A percentile compares a stretch with the other conserved stretches of the same genome.
These are phyloP conservation scores for Sclerotinia trifoliorum DNA, from an alignment of 2,329 filamentous ascomycete species.

Conservation along the genomic window DNA sequence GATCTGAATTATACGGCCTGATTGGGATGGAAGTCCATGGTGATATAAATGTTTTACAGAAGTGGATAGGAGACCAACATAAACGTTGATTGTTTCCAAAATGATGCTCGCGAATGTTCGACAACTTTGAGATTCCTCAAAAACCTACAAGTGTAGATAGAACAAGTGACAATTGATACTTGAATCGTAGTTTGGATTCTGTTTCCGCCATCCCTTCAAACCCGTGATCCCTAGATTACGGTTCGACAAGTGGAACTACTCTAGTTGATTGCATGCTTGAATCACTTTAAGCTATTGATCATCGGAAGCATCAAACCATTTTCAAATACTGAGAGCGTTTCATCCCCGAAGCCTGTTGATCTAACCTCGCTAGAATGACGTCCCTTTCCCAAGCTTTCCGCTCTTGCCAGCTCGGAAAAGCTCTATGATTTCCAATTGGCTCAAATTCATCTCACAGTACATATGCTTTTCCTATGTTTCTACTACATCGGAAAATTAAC, in stretches of 20 bases:
- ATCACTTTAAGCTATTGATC: not conserved
- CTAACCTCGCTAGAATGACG: not conserved
- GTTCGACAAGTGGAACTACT: not conserved
- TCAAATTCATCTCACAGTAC: not conserved
- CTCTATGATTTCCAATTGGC: not conserved
- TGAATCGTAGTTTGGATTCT: not conserved
- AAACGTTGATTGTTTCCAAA: not conserved
- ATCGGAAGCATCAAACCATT: not conserved
- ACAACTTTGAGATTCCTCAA: not conserved
- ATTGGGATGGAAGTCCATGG: not conserved
- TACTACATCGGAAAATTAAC: not conserved
- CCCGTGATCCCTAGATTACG: not conserved
- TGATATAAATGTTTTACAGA: not conserved
- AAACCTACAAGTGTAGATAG: not conserved
- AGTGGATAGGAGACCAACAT: not conserved
- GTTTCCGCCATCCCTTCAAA: not conserved
- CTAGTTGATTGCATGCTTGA: not conserved
- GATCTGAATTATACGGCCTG: not conserved
- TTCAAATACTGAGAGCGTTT: not conserved
- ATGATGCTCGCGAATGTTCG: not conserved
- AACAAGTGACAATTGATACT: not conserved
- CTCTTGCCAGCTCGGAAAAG: not conserved
- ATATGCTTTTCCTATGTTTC: not conserved
- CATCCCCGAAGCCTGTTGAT: not conserved
- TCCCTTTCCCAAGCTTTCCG: not conserved